Conservation (phyloP, 225 moss, liverwort and hornwort genomes). For the Pseudoscleropodium purum region DNA sequence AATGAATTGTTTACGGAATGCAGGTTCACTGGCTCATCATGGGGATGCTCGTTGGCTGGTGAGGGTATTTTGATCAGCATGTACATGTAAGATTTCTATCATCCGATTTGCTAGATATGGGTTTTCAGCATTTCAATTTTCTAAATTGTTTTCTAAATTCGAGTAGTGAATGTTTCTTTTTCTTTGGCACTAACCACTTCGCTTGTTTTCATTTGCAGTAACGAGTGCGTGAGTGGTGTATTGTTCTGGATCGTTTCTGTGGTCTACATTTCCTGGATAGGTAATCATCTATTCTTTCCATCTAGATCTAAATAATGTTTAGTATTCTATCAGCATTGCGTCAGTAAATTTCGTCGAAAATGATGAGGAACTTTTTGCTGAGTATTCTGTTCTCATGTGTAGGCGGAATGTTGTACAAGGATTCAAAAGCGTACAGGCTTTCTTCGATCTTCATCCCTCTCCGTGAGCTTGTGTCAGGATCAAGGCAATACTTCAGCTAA, state of each 20-base stretch:
- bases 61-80: slow-evolving; percentile 86
- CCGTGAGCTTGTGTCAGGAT: slow-evolving; percentile 53
- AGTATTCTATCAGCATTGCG: background rate
- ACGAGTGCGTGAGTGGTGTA: slow-evolving; percentile 15
- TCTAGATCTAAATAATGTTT: background rate
- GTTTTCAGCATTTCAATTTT: background rate
- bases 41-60: slow-evolving; percentile 75
- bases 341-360: background rate
- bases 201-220: slow-evolving; percentile 22
- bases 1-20: background rate
- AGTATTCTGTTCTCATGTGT: background rate
- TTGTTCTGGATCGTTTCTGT: slow-evolving; percentile 49
- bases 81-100: slow-evolving; percentile 53
- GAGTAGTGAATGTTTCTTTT: background rate
- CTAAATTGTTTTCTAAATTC: background rate
- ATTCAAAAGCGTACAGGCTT: slow-evolving; percentile 50
- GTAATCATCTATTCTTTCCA: background rate
- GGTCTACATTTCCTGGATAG: slow-evolving; percentile 36
- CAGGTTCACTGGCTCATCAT: slow-evolving; percentile 78
- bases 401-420: slow-evolving; percentile 50
- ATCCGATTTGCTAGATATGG: background rate
- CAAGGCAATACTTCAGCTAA: slow-evolving; percentile 27
- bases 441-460: slow-evolving; percentile 41
- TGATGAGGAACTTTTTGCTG: background rate
- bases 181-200: background rate